These are phyloP conservation scores for Bretschneidera sinensis DNA, from an alignment of 345 rosid species.

Conservation along the genomic window DNA sequence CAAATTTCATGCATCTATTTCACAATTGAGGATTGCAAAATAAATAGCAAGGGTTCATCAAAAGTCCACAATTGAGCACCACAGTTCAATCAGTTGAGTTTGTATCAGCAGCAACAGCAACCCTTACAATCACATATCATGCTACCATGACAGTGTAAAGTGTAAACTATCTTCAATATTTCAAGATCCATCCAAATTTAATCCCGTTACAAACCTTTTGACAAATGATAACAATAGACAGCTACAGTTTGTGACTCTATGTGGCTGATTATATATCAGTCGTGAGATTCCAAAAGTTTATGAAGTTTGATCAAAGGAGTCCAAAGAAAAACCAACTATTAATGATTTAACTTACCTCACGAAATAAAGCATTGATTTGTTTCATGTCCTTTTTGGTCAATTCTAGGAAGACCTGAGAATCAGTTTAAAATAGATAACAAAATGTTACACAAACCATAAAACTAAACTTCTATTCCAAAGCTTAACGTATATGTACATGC, in stretches of 20 bases:
- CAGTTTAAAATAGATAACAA: constrained; percentile 7
- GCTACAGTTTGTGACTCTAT: background rate
- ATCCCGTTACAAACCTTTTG: too few species aligned
- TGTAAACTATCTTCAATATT: too few species aligned
- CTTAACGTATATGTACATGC: background rate
- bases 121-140: too few species aligned
- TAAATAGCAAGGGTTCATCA: background rate
- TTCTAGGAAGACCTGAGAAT: constrained; percentile 81
- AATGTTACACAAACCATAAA: background rate
- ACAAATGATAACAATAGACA: background rate
- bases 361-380: constrained; percentile 70
- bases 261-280: background rate
- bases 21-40: background rate
- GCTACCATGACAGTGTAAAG: too few species aligned
- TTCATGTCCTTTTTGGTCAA: constrained; percentile 76
- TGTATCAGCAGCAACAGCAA: too few species aligned
- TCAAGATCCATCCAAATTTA: too few species aligned
- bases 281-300: background rate
- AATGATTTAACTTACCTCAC: constrained; percentile 50
- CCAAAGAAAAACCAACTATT: constrained; percentile 5
- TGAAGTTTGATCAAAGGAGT: background rate
- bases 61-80: background rate
- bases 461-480: background rate
- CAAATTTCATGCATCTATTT: too few species aligned
- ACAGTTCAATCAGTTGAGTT: background rate